These are phyloP conservation scores for Colletotrichum plurivorum DNA, from an alignment of 2,329 filamentous ascomycete species.

Conservation along the genomic window DNA sequence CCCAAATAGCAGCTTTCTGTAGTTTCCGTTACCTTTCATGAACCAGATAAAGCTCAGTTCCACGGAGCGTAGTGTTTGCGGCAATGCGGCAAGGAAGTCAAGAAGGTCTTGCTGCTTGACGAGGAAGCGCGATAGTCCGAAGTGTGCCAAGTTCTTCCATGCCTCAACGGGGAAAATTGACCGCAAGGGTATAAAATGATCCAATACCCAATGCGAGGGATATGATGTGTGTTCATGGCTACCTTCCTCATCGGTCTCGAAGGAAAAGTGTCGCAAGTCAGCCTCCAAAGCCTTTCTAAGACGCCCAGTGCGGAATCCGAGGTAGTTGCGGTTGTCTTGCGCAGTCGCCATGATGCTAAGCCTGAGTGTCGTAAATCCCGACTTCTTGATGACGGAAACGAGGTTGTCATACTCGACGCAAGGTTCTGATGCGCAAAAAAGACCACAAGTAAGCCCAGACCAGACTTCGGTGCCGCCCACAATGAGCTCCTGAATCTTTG, in stretches of 20 bases:
- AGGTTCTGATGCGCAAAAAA: constrained; percentile 45
- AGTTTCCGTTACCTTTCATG: constrained; percentile 25
- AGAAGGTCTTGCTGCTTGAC: constrained; percentile 48
- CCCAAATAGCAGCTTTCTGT: constrained; percentile 41
- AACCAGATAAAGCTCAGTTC: constrained; percentile 52
- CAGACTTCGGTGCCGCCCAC: constrained; percentile 48
- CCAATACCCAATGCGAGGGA: too few species aligned
- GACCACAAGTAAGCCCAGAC: constrained; percentile 49
- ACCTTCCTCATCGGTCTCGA: constrained; percentile 41
- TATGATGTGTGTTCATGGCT: not conserved
- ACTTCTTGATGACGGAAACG: constrained; percentile 42
- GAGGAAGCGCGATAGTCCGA: constrained; percentile 47
- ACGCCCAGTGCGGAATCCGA: constrained; percentile 37
- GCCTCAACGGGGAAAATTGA: constrained; percentile 48
- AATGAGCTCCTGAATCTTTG: constrained; percentile 51
- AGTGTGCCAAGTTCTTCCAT: constrained; percentile 48
- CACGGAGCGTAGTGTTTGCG: constrained; percentile 46
- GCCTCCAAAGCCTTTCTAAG: constrained; percentile 41
- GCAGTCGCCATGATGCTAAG: constrained; percentile 43
- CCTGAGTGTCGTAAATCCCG: constrained; percentile 47
- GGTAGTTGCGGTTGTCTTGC: constrained; percentile 25
- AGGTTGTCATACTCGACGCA: constrained; percentile 46
- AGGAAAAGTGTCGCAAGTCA: constrained; percentile 44
- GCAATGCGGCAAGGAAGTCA: constrained; percentile 46
- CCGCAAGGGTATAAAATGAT: constrained; percentile 42